phyloP scores from a whole-genome alignment of 2,329 filamentous ascomycete species.

The Rosellinia necatrix region DNA sequence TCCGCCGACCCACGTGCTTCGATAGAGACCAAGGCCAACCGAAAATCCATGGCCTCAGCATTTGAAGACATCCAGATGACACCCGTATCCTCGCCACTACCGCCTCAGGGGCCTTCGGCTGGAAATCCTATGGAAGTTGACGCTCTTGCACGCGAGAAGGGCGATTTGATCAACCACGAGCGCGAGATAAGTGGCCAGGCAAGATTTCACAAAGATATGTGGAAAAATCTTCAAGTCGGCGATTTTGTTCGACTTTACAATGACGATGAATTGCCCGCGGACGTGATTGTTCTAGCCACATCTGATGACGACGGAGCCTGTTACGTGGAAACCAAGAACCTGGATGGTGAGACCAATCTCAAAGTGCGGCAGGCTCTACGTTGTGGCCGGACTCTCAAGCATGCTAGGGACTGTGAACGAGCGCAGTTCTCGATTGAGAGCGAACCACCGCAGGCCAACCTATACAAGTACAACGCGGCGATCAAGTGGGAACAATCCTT shows the following conservation, averaged over 20 bases:
- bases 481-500: constrained; percentile 83
- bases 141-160: constrained; percentile 52
- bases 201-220: constrained; percentile 88
- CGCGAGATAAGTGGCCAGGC: constrained; percentile 70
- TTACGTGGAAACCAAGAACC: constrained; percentile 96
- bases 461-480: constrained; percentile 93
- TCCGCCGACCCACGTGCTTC: constrained; percentile 68
- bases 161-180: constrained; percentile 72
- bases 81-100: constrained; percentile 81
- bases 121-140: constrained; percentile 32
- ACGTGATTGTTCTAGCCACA: constrained; percentile 89
- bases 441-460: constrained; percentile 87
- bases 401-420: constrained; percentile 90
- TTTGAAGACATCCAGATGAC: constrained; percentile 91
- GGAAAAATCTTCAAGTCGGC: constrained; percentile 94
- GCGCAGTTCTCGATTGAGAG: constrained; percentile 88
- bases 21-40: constrained; percentile 62
- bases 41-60: constrained; percentile 57
- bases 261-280: constrained; percentile 91
- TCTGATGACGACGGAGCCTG: constrained; percentile 93
- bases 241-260: constrained; percentile 97
- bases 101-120: constrained; percentile 39
- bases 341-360: constrained; percentile 96
- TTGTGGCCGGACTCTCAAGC: constrained; percentile 79
- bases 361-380: constrained; percentile 93